A percentile compares a stretch with the other conserved stretches of the same genome.
phyloP scores from a whole-genome alignment of 352 stramenopile genomes.

The Globisporangium iwayamae region DNA sequence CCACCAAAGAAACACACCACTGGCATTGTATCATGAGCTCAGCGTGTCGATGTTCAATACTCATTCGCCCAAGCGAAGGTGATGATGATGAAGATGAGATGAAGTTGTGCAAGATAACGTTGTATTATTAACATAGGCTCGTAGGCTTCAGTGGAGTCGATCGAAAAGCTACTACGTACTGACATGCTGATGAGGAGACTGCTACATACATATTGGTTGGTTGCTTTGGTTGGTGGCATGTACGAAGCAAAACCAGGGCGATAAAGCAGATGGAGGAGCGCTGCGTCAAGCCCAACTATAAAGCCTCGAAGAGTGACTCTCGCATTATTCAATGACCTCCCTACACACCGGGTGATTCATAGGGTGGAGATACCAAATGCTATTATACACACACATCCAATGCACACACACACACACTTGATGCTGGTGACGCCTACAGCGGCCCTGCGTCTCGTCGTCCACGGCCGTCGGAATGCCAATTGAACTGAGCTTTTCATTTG shows the following conservation, averaged over 20 bases:
- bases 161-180: background rate
- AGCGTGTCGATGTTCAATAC: no score
- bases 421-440: background rate
- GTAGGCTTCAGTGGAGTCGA: no score
- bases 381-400: constrained; percentile 14
- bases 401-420: constrained; percentile 1
- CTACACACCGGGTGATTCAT: constrained; percentile 65
- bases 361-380: constrained; percentile 88
- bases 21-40: background rate
- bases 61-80: no score
- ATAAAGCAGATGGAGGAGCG: constrained; percentile 58
- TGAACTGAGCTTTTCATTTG: background rate
- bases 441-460: background rate
- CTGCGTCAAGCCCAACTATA: constrained; percentile 81
- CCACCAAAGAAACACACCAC: background rate
- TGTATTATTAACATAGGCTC: no score
- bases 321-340: constrained; percentile 86
- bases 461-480: constrained; percentile 1
- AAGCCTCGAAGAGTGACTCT: constrained; percentile 44
- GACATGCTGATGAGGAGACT: background rate
- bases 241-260: constrained; percentile 73
- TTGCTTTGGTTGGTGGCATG: constrained; percentile 23
- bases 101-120: background rate
- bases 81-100: background rate
- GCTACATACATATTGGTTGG: constrained; percentile 8